A percentile compares a stretch with the other conserved stretches of the same genome.
Evolutionary conservation across 2,329 filamentous ascomycete species (phyloP).

Genomic region (Thielaviopsis euricoi): DNA sequence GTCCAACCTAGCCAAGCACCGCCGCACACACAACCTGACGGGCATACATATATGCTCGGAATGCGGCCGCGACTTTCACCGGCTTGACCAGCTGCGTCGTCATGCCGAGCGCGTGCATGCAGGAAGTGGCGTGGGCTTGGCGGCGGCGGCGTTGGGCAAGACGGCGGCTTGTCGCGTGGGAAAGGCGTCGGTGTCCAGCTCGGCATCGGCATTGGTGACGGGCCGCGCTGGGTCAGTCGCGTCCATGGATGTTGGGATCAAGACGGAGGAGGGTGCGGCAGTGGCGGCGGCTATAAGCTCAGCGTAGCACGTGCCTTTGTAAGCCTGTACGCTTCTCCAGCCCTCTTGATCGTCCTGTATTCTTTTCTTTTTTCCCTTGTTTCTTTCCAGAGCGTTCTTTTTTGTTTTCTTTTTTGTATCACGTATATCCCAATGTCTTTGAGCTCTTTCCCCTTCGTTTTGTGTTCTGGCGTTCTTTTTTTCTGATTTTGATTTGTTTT

Average conservation of each 20-base stretch:
- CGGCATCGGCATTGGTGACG: background rate
- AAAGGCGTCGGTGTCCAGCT: background rate
- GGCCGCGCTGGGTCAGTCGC: background rate
- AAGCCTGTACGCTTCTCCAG: background rate
- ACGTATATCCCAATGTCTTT: background rate
- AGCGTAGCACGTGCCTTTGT: background rate
- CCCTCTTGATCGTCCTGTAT: too few species aligned
- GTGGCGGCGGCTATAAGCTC: background rate
- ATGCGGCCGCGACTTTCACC: slow-evolving; percentile 41
- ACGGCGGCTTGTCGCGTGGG: background rate
- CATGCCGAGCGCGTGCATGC: slow-evolving; percentile 22
- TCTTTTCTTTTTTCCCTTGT: background rate
- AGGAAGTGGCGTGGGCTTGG: slow-evolving; percentile 10
- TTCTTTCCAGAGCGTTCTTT: background rate
- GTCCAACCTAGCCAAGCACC: slow-evolving; percentile 50
- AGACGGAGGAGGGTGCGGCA: background rate
- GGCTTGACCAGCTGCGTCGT: slow-evolving; percentile 43
- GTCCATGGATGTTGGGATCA: background rate
- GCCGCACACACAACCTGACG: slow-evolving; percentile 40
- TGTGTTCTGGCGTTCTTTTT: too few species aligned
- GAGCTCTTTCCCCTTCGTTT: too few species aligned
- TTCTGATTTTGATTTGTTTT: too few species aligned
- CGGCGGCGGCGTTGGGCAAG: background rate
- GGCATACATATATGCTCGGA: slow-evolving; percentile 34
- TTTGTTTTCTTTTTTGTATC: background rate